Evolutionary conservation across 2,329 filamentous ascomycete genomes (phyloP), one percentile per base, ranked within the genome.

Genomic region (Fusarium penzigii): DNA sequence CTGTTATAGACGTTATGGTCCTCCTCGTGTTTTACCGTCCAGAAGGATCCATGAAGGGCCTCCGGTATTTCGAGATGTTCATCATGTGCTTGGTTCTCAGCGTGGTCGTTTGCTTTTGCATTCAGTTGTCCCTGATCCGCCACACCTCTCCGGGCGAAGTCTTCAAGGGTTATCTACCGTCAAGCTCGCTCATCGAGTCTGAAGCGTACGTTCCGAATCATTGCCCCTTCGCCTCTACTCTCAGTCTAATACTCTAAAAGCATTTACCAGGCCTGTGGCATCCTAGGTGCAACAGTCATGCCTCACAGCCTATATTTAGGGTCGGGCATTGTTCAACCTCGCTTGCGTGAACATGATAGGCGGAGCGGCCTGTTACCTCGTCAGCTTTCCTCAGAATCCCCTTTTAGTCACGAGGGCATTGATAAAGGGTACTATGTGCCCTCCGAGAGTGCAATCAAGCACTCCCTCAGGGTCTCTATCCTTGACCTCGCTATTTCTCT

Each of bases 251-350:
- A 7, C 7, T 25, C 20, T 25, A 7, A 4, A 13, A 66, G 66
- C 14, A 48, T 86, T 0, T 89, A 88, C 65, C 85, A 89, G 69
- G 82, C 87, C 1, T 92, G 88, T 57, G 88, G 88, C 46, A 92
- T 92, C 51, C 76, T 92, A 0, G 88, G 88, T 2, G 88, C 88
- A 4, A 92, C 88, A 0, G 86, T 88, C 20, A 88, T 88, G 85
- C 85, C 85, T 5, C 85, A 88, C 62, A 85, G 81, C 47, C 71
- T 89, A 4, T 89, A 85, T 59, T 77, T 90, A 4, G 87, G 87
- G 17, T 87, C 83, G 6, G 86, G 86, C 8, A 84, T 89, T 39
- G 84, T 88, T 2, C 86, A 89, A 66, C 76, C 84, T 7, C 82
- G 87, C 3, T 79, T 90, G 3, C 76, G 77, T 17, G 83, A 87